phyloP scores from a whole-genome alignment of 768 basidiomycete genomes.

The Jaapia argillacea region DNA sequence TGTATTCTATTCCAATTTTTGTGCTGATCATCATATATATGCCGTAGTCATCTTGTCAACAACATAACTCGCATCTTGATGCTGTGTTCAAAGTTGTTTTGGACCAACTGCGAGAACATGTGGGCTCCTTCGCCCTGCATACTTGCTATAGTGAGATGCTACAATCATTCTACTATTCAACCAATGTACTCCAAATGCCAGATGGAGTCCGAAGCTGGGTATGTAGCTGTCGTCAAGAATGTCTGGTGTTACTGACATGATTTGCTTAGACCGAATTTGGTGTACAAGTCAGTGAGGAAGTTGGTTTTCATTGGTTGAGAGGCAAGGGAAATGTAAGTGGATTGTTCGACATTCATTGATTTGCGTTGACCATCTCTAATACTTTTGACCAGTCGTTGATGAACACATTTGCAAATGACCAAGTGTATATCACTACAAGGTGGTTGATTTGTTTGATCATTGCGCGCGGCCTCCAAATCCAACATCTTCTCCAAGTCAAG shows the following conservation, averaged over 20 bases:
- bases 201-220: constrained; percentile 19
- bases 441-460: background rate
- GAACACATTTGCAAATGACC: background rate
- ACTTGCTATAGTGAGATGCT: constrained; percentile 22
- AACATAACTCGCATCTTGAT: background rate
- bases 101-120: background rate
- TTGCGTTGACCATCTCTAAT: background rate
- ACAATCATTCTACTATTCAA: constrained; percentile 17
- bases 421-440: background rate
- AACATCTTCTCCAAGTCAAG: background rate
- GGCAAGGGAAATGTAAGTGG: constrained; percentile 4
- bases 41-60: background rate
- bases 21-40: background rate
- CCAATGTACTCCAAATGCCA: constrained; percentile 15
- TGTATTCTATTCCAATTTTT: background rate
- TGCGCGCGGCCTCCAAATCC: background rate
- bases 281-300: too few relatives aligned
- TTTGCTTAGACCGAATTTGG: too few relatives aligned
- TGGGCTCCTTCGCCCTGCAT: constrained; percentile 20
- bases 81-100: background rate
- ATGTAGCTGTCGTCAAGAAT: constrained; percentile 2
- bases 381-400: background rate
- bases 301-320: too few relatives aligned
- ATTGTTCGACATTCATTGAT: constrained; percentile 5
- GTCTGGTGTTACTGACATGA: background rate